Base-by-base conservation (phyloP, 176 grass and related monocot species). In the Oryza brachyantha region DNA sequence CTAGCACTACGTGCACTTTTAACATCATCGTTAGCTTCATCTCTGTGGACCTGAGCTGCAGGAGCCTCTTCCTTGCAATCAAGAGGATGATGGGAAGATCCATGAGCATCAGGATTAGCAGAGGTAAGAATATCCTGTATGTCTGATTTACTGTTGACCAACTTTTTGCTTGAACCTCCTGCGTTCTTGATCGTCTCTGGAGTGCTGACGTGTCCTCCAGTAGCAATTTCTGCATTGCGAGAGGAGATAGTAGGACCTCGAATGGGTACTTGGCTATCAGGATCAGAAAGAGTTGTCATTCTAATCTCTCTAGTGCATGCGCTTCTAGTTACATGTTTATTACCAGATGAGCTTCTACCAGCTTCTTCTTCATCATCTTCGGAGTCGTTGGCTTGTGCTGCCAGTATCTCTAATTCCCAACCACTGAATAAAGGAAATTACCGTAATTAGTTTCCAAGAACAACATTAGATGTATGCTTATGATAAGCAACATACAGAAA, bases 331-430 rank as follows among this genome's bases (percentile, higher is more conserved):
- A 68, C 75, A 35, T 22, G 25, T 84, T 59, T 86, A 40, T 16
- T 32, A 35, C 61, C 46, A 66, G 66, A 70, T 73, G 66, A 73
- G 25, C 64, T 83, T 81, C 10, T 76, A n/a, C 32, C 79, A 67
- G 39, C 73, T 77, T 88, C 73, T 77, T 88, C 72, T 75, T 46
- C 43, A 73, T 94, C 92, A 64, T 94, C 92, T 71, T 91, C 89
- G 10, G 92, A 94, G 40, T 94, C 92, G 65, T 78, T 89, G 48
- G 73, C 92, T 84, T 91, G 80, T 58, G 89, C 72, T 70, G 87
- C 81, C 86, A 91, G 80, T 19, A 86, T 79, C 77, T 94, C 86
- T 66, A 94, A 36, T 54, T 94, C 89, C 80, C 86, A 89, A 54
- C 92, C 86, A 79, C 92, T 94, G 77, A 21, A 66, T 55, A 27